phyloP scores from a whole-genome alignment of 2,329 filamentous ascomycete genomes.

The Thermochaetoides dissita region DNA sequence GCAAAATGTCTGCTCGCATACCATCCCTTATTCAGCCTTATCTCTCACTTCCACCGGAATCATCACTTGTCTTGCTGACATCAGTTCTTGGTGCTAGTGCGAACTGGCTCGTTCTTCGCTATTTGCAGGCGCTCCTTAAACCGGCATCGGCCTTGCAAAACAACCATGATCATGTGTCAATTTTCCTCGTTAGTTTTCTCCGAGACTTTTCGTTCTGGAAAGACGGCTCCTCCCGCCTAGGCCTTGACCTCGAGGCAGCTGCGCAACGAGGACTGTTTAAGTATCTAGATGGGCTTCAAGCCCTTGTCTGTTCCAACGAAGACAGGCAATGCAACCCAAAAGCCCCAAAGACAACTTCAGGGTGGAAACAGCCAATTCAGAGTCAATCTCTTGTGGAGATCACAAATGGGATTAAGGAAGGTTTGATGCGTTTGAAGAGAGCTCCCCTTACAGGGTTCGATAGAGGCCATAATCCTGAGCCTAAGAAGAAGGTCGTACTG shows the following conservation, averaged over 20 bases:
- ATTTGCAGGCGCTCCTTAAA: constrained; percentile 34
- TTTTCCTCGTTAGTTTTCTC: constrained; percentile 74
- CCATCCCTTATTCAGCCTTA: constrained; percentile 54
- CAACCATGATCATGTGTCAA: constrained; percentile 16
- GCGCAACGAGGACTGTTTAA: constrained; percentile 44
- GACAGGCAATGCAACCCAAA: background rate
- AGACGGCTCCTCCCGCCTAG: constrained; percentile 53
- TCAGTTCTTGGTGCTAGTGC: constrained; percentile 50
- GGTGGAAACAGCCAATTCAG: constrained; percentile 16
- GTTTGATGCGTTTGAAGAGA: constrained; percentile 22
- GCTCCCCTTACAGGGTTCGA: constrained; percentile 1
- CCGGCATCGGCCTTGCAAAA: background rate
- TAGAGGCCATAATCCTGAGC: no score
- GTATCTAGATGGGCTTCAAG: constrained; percentile 63
- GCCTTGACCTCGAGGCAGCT: constrained; percentile 54
- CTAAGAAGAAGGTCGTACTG: constrained; percentile 34
- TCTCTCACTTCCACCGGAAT: constrained; percentile 40
- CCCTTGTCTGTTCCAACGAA: constrained; percentile 23
- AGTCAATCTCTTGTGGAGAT: constrained; percentile 24
- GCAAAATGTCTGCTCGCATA: constrained; percentile 19
- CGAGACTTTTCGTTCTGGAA: constrained; percentile 68
- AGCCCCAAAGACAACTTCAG: background rate
- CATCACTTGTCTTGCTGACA: constrained; percentile 52
- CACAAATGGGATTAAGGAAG: constrained; percentile 25
- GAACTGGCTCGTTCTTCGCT: constrained; percentile 51